A percentile compares a stretch with the other conserved stretches of the same genome.
phyloP scores from a whole-genome alignment of 2,329 filamentous ascomycete genomes.

The Clathrospora elynae region DNA sequence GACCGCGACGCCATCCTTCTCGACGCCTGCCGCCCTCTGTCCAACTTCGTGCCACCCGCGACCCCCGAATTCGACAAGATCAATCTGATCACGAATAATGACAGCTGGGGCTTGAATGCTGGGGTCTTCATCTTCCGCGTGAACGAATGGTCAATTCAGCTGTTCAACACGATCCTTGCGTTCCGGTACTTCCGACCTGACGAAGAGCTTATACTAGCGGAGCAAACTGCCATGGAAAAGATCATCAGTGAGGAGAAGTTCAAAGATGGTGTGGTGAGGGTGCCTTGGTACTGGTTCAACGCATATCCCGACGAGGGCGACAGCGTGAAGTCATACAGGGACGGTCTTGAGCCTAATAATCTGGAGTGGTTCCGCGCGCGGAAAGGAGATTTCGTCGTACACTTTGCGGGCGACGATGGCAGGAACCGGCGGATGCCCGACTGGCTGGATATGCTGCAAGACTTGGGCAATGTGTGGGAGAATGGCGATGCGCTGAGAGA shows the following conservation, averaged over 20 bases:
- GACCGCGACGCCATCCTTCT: conserved; percentile 53
- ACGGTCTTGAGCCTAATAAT: conserved; percentile 46
- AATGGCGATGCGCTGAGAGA: conserved; percentile 29
- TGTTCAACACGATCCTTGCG: conserved; percentile 48
- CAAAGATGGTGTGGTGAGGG: conserved; percentile 36
- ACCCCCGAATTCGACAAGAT: conserved; percentile 19
- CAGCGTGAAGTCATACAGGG: conserved; percentile 24
- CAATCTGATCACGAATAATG: conserved; percentile 47
- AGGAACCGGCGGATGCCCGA: conserved; percentile 45
- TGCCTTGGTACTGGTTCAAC: conserved; percentile 54
- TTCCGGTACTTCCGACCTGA: conserved; percentile 48
- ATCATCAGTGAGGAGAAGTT: conserved; percentile 44
- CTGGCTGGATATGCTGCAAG: conserved; percentile 36
- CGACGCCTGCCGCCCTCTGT: conserved; percentile 50
- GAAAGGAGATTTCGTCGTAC: conserved; percentile 51
- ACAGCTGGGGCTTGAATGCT: conserved; percentile 51
- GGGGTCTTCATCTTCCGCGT: conserved; percentile 52
- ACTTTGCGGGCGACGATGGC: conserved; percentile 49
- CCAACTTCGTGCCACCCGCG: conserved; percentile 46
- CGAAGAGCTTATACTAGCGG: conserved; percentile 41
- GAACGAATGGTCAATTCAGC: conserved; percentile 45
- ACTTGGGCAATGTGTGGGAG: conserved; percentile 31
- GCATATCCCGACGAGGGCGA: conserved; percentile 45
- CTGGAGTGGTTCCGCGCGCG: conserved; percentile 45
- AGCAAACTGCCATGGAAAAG: conserved; percentile 51